These are phyloP conservation scores for Mycena indigotica DNA, from an alignment of 768 basidiomycete genomes.

Conservation along the genomic window DNA sequence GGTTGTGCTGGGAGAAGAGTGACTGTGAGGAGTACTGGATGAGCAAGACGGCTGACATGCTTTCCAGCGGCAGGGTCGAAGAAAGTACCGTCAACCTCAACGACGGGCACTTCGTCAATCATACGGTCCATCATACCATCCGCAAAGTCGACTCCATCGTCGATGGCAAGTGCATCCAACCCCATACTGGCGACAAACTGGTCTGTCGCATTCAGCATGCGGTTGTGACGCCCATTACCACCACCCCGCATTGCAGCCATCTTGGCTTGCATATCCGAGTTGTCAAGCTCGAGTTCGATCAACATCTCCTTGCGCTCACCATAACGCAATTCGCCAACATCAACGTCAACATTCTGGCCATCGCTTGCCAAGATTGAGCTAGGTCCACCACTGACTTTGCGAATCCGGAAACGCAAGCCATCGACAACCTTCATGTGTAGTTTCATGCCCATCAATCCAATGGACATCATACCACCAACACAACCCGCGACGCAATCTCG, in stretches of 20 bases:
- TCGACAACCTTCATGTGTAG: constrained; percentile 94
- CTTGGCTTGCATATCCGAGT: constrained; percentile 56
- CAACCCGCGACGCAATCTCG: constrained; percentile 91
- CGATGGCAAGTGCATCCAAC: constrained; percentile 71
- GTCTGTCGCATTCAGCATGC: constrained; percentile 77
- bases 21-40: constrained; percentile 93
- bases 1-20: constrained; percentile 73
- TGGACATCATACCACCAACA: constrained; percentile 95
- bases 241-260: constrained; percentile 26
- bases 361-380: constrained; percentile 86
- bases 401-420: constrained; percentile 84
- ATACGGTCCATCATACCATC: constrained; percentile 95
- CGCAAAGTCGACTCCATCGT: constrained; percentile 71
- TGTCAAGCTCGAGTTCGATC: constrained; percentile 92
- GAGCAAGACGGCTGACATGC: constrained; percentile 83
- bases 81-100: constrained; percentile 95
- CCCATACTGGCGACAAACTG: constrained; percentile 87
- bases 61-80: constrained; percentile 86
- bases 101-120: constrained; percentile 96
- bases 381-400: constrained; percentile 92
- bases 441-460: constrained; percentile 91
- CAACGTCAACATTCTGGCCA: constrained; percentile 93
- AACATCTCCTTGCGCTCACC: constrained; percentile 99
- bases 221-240: constrained; percentile 27
- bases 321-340: constrained; percentile 89